phyloP scores from a whole-genome alignment of 2,329 filamentous ascomycete genomes.

The Mariannaea sp. region DNA sequence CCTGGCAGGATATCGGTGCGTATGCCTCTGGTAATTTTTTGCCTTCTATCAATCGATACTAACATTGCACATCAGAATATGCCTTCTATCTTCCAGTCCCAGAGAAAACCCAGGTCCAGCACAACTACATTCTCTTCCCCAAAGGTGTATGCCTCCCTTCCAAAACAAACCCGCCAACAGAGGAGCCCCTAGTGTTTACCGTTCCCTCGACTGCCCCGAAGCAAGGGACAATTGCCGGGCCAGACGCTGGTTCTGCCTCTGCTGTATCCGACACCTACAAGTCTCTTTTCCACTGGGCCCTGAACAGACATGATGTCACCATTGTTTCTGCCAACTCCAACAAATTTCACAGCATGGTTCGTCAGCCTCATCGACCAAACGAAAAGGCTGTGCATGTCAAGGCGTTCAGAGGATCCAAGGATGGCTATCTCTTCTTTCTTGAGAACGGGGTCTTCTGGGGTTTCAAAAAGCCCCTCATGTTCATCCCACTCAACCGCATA shows the following conservation, averaged over 20 bases:
- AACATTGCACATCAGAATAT: constrained; percentile 51
- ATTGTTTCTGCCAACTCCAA: constrained; percentile 59
- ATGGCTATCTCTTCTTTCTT: constrained; percentile 70
- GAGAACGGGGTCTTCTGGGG: constrained; percentile 70
- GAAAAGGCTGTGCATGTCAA: constrained; percentile 70
- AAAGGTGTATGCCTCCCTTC: constrained; percentile 57
- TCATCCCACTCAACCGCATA: constrained; percentile 65
- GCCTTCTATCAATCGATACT: constrained; percentile 6
- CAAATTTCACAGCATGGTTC: constrained; percentile 61
- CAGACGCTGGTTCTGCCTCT: constrained; percentile 54
- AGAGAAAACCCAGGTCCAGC: constrained; percentile 67
- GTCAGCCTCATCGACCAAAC: constrained; percentile 61
- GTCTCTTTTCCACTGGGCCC: constrained; percentile 64
- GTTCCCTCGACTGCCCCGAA: constrained; percentile 65
- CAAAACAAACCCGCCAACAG: constrained; percentile 48
- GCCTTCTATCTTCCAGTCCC: constrained; percentile 68
- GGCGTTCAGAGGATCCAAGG: constrained; percentile 70
- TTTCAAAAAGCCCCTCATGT: constrained; percentile 71
- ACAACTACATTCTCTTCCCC: constrained; percentile 69
- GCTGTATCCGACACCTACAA: constrained; percentile 63
- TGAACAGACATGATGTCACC: constrained; percentile 53
- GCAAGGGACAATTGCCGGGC: constrained; percentile 59
- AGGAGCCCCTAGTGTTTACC: constrained; percentile 68
- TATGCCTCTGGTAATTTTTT: not conserved
- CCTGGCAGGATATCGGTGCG: constrained; percentile 66